phyloP scores from a whole-genome alignment of 192 early-diverging fungal genomes.

The Geosiphon pyriformis region DNA sequence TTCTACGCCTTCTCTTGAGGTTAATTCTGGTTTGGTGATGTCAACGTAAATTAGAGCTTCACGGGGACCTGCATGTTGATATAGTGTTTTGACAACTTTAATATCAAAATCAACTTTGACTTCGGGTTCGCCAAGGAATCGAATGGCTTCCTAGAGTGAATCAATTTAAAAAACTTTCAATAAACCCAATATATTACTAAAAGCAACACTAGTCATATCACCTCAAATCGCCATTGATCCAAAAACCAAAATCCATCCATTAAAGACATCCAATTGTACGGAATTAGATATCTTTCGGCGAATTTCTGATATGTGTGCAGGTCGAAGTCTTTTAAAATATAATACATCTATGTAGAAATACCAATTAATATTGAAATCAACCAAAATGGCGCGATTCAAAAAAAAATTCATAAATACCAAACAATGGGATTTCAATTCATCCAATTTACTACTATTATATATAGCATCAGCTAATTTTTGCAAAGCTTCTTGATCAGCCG shows the following conservation, averaged over 20 bases:
- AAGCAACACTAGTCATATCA: too few species aligned
- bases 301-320: neutral
- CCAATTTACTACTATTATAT: neutral
- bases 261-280: neutral
- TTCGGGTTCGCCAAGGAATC: conserved; percentile 2
- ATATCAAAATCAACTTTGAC: neutral
- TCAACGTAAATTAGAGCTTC: neutral
- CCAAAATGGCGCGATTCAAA: too few species aligned
- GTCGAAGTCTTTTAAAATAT: neutral
- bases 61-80: neutral
- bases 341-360: neutral
- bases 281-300: neutral
- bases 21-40: neutral
- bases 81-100: neutral
- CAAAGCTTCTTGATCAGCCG: neutral
- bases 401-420: too few species aligned
- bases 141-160: neutral
- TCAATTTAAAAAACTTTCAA: too few species aligned
- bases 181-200: too few species aligned
- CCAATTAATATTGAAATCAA: neutral
- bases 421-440: neutral
- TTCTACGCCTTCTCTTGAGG: neutral
- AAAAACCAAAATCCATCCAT: conserved; percentile 8
- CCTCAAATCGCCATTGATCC: conserved; percentile 1
- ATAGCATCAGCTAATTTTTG: neutral